Conservation (phyloP, 1,284 basidiomycete species). For the Veloporphyrellus conicus region DNA sequence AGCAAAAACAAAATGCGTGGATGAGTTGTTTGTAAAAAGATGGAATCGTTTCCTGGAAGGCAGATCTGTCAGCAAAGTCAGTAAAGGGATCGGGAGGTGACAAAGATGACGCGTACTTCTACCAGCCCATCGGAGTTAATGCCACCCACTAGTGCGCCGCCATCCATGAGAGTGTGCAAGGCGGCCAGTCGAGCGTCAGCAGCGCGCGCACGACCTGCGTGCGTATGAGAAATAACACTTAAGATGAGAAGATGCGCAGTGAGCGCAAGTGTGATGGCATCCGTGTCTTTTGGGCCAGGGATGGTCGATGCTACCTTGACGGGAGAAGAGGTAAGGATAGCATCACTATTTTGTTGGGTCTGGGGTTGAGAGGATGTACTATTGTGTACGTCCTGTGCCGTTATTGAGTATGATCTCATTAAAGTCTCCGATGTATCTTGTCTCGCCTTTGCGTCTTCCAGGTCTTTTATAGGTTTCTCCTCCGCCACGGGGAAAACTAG, state of each 20-base stretch:
- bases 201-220: slow-evolving; percentile 45
- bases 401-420: slow-evolving; percentile 32
- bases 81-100: background rate
- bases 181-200: slow-evolving; percentile 48
- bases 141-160: slow-evolving; percentile 45
- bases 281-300: slow-evolving; percentile 21
- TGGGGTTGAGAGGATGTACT: slow-evolving; percentile 27
- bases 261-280: slow-evolving; percentile 42
- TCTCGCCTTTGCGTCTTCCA: slow-evolving; percentile 15
- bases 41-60: slow-evolving; percentile 37
- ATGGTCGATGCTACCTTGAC: background rate
- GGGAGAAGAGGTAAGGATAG: slow-evolving; percentile 1
- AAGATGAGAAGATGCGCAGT: slow-evolving; percentile 53
- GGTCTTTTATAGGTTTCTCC: slow-evolving; percentile 5
- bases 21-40: slow-evolving; percentile 59
- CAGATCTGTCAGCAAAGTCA: slow-evolving; percentile 31
- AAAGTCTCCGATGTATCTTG: slow-evolving; percentile 12
- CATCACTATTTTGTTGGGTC: slow-evolving; percentile 18
- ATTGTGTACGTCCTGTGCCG: slow-evolving; percentile 27
- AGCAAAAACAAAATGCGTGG: slow-evolving; percentile 60
- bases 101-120: slow-evolving; percentile 36
- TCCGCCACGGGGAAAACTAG: slow-evolving; percentile 32
- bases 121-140: slow-evolving; percentile 46
- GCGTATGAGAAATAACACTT: slow-evolving; percentile 55
- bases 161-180: slow-evolving; percentile 61